Evolutionary conservation across 2,329 filamentous ascomycete species (phyloP), one percentile per base, ranked within the genome.

Genomic region (Curvularia eragrostidis): DNA sequence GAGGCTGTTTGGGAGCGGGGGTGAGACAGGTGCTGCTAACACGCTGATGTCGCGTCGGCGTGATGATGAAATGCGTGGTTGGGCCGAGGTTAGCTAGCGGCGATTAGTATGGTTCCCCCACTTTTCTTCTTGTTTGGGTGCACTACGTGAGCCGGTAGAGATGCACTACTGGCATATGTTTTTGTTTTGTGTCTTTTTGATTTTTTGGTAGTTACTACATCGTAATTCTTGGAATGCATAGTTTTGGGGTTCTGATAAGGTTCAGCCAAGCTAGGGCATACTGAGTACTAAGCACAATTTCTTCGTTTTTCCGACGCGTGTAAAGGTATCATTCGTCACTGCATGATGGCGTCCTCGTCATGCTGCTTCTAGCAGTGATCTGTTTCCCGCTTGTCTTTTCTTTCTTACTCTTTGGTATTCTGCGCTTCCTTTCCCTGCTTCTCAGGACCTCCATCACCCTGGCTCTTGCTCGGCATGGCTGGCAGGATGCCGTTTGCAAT

Each of bases 401-500:
- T 26, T n/a, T 4, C 21, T n/a, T 19, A 6, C 13, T 41, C 7
- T 15, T 34, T 34, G n/a, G 19, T 30, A 1, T 21, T 19, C 18
- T 52, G 9, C 24, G 7, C 15, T 1, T 51, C n/a, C 3, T 24
- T 26, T 3, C 3, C 38, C 1, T 47, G 51, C 24, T 42, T 26
- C 23, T 28, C 24, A 13, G 15, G 28, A 6, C 15, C 9, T 3
- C 38, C 15, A 7, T 44, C 41, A 23, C 38, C 18, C 2, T 50
- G 50, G n/a, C 4, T 34, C 26, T 51, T 43, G n/a, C 30, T 43
- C 15, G 63, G 59, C 43, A 69, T 54, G 3, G 66, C 65, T 24
- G 72, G 65, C 19, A 74, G 48, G 10, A 74, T 65, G 9, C 71
- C 72, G 18, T 56, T 68, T 1, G 69, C 72, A 44, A 77, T 74